Conservation (phyloP, 768 basidiomycete genomes). For the Mycena vitilis region DNA sequence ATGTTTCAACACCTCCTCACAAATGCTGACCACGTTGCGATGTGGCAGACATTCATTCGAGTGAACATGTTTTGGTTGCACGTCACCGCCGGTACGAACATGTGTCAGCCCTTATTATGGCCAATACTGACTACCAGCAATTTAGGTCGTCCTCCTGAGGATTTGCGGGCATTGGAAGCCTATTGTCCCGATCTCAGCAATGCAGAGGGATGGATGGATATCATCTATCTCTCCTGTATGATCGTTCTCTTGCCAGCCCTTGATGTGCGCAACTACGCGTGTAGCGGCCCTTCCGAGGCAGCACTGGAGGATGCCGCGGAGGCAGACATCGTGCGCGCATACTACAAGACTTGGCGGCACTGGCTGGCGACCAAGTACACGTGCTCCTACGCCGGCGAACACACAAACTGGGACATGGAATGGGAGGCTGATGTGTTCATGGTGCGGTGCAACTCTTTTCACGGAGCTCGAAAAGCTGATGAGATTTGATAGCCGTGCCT, state of each 20-base stretch:
- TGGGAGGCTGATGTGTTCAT: not conserved
- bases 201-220: constrained; percentile 13
- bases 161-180: not conserved
- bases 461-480: too few species aligned
- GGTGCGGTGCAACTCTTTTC: not conserved
- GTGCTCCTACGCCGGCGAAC: too few species aligned
- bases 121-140: too few species aligned
- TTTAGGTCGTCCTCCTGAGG: not conserved
- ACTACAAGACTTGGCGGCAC: not conserved
- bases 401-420: not conserved
- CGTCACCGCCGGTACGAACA: not conserved
- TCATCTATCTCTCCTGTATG: constrained; percentile 12
- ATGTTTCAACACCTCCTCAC: constrained; percentile 13
- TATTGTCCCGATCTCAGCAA: constrained; percentile 2
- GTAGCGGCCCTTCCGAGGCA: not conserved
- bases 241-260: not conserved
- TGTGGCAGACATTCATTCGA: constrained; percentile 12
- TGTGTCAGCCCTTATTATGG: too few species aligned
- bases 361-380: not conserved
- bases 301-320: not conserved
- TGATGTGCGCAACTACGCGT: not conserved
- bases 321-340: not conserved
- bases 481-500: not conserved
- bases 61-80: constrained; percentile 13
- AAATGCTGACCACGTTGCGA: constrained; percentile 8